Conservation (phyloP, 2,329 filamentous ascomycete species). For the Diaporthe sp. region DNA sequence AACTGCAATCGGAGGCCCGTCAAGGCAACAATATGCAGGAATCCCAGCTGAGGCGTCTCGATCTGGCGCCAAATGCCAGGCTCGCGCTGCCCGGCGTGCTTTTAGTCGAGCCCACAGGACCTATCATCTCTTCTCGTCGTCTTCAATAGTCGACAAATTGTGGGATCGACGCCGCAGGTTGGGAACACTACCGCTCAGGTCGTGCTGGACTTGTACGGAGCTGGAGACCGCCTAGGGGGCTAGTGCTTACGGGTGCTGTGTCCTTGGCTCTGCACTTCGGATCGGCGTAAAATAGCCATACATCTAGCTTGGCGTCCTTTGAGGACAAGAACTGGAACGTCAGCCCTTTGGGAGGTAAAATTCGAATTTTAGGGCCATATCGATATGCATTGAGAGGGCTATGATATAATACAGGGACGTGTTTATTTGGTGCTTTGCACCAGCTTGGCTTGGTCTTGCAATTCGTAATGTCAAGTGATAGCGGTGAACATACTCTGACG, state of each 20-base stretch:
- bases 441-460: neutral
- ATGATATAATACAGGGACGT: neutral
- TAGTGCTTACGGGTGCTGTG: neutral
- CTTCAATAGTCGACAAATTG: neutral
- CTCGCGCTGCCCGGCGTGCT: neutral
- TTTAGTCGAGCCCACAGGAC: neutral
- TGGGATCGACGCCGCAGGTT: neutral
- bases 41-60: neutral
- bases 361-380: neutral
- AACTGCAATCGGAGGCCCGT: neutral
- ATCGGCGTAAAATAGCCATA: neutral
- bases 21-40: neutral
- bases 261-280: neutral
- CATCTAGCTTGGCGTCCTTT: neutral
- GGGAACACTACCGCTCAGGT: neutral
- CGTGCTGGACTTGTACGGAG: neutral
- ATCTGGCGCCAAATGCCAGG: neutral
- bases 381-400: too few relatives aligned
- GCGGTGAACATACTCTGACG: slow-evolving; percentile 12
- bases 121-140: neutral
- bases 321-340: neutral
- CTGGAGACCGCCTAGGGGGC: neutral
- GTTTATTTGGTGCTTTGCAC: neutral
- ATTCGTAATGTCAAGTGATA: neutral
- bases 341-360: neutral